Conservation (phyloP, 768 basidiomycete species). For the Crucibulum laeve region DNA sequence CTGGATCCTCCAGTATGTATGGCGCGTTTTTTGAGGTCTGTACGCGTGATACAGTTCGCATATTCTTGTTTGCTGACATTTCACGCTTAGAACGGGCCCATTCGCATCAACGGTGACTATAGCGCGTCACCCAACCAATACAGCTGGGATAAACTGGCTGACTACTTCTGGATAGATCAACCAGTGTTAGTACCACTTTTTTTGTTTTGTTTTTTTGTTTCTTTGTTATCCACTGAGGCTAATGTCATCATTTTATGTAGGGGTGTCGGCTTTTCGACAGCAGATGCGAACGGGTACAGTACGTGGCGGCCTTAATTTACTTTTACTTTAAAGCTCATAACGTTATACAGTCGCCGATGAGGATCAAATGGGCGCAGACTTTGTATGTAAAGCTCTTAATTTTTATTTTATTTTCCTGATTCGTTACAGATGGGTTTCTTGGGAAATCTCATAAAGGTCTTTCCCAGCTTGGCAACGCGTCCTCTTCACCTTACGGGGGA, state of each 20-base stretch:
- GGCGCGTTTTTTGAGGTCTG: constrained; percentile 64
- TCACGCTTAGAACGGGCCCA: constrained; percentile 58
- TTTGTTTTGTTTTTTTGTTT: not conserved
- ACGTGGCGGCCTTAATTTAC: constrained; percentile 11
- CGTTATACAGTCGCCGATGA: constrained; percentile 47
- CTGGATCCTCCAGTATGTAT: constrained; percentile 66
- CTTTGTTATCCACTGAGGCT: too few species aligned
- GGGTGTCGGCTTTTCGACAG: constrained; percentile 63
- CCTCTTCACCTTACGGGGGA: constrained; percentile 71
- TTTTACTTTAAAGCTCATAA: not conserved
- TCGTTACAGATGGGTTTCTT: constrained; percentile 75
- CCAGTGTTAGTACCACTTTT: constrained; percentile 43
- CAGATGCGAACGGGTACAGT: constrained; percentile 60
- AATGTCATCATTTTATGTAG: too few species aligned
- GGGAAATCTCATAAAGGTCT: constrained; percentile 66
- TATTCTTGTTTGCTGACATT: not conserved
- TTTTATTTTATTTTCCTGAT: too few species aligned
- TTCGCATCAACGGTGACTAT: constrained; percentile 50
- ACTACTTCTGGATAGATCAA: constrained; percentile 73
- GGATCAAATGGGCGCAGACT: constrained; percentile 60
- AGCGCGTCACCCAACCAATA: constrained; percentile 46
- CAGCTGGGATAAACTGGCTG: constrained; percentile 57
- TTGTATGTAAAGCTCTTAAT: constrained; percentile 33
- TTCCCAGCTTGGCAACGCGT: constrained; percentile 61
- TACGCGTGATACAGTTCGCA: constrained; percentile 2